Base-by-base conservation (phyloP, 192 early-diverging fungal genomes). In the Podila epicladia region DNA sequence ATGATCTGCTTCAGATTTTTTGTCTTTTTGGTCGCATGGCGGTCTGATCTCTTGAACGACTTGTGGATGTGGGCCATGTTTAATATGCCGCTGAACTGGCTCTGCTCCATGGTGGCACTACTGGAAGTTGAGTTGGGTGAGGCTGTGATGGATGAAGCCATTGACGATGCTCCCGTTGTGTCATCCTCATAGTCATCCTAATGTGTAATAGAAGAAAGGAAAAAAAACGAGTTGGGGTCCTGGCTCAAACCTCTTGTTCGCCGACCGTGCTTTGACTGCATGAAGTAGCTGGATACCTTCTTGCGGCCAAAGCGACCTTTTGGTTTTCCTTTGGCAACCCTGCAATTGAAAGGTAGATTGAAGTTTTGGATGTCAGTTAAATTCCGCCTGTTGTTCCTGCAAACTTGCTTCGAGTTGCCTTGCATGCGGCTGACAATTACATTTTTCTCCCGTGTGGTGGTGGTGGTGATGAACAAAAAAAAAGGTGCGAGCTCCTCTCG, bases 1-100 rank as follows among this genome's bases (percentile, higher is more conserved):
- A 94, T 78, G 13, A 97, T 89, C 82, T 97, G 95, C 66, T 95
- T 95, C 65, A 97, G 82, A 61, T 92, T 93, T 75, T 91, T 94
- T 77, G 86, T 90, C 77, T 93, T 93, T 38, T 92, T 92, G 15
- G 90, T 73, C 29, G 89, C 75, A 61, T 82, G 82, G 83, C 92
- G 94, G 31, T 83, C 84, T 31, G 87, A 50, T 69, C 84, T 93
- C 75, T 95, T 96, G 86, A 95, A 96, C n/a, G 92, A 90, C 66
- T 90, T 91, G 57, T 80, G 65, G 82, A 68, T 41, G 75, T 87
- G 69, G 0, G 77, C 77, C 65, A 80, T 72, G 35, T 80, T 73
- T 1, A 63, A 20, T 7, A 80, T 51, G 9, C 67, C 68, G 2
- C 37, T 48, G 11, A 53, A 3, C 31, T 38, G 58, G 50, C 31